Base-by-base conservation (phyloP, 2,329 filamentous ascomycete genomes). In the Talaromyces sp. region DNA sequence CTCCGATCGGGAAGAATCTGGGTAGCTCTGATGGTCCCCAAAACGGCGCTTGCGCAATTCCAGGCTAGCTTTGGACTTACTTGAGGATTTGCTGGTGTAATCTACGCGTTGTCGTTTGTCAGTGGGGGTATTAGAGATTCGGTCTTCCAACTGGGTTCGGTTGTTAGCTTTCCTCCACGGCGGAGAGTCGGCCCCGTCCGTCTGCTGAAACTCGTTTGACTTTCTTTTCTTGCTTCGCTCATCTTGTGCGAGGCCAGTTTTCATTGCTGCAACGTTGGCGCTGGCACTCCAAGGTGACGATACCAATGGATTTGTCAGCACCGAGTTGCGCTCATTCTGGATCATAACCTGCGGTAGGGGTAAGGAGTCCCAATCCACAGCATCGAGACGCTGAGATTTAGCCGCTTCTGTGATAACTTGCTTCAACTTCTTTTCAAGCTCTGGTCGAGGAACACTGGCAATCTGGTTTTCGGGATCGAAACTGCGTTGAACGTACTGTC, bases 11-110 rank as follows among this genome's bases (percentile, higher is more conserved):
- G 78, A 75, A 6, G 62, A 59, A 66, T 77, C 78, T 64, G 73
- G 72, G 63, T 74, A 75, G 58, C 79, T 78, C 62, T 80, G 79
- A 54, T 77, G 74, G 63, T 83, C 81, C 69, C 94, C 89, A 79
- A 96, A 96, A 71, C 95, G 92, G 73, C 91, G 91, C 77, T 90
- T 91, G 70, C 95, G 90, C 82, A 93, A 93, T 79, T 97, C 93
- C 81, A 92, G 85, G 77, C 88, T 87, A 82, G 90, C 90, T 80
- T 91, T 88, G 77, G 90, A 95, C 91, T 96, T 96, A 95, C 92
- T 96, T 64, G 61, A 62, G 83, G 85, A 77, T 77, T 79, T 80
- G 78, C 86, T 80, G 69, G 72, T 77, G 68, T 76, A 72, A 71
- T 83, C 81, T 74, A 83, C 78, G 70, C 79, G 79, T 70, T 77